Evolutionary conservation across 2,329 filamentous ascomycete genomes (phyloP), one percentile per base, ranked within the genome.

Genomic region (Talaromyces verruculosus): DNA sequence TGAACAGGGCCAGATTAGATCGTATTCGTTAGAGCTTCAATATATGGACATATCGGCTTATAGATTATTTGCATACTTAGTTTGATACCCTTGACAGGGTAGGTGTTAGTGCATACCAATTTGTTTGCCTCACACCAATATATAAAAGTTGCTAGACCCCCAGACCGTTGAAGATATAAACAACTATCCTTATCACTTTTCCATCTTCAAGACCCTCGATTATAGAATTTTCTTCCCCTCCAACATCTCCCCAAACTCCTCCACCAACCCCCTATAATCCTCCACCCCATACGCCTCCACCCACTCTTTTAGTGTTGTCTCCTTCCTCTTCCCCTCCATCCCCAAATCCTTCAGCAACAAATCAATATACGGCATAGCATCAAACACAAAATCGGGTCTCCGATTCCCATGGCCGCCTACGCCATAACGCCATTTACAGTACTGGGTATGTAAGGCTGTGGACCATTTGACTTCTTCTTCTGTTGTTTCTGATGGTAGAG

Each of bases 331-430:
- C 1, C 79, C 79, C 19, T 82, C 78, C 64, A 93, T 75, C 0
- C 86, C 89, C 65, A 93, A 71, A 74, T 94, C 91, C 4, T 79
- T 77, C 67, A 91, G 73, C 72, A 94, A 74, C 72, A 89, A 72
- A 75, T 93, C 91, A 19, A 92, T 74, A 72, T 92, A 95, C 3
- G 90, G 90, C 63, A 94, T 74, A 0, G 85, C 85, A 75, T 95
- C 91, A 72, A 94, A 93, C 19, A 91, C 88, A 69, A 93, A 88
- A 74, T 91, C 90, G 0, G 78, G 77, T 11, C 77, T 76, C 1
- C 73, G 71, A 11, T 80, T 81, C 0, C 89, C 89, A 43, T 63
- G 45, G 71, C 87, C 88, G 0, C 89, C 90, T 0, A 68, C 75
- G 0, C 75, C 77, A 71, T 90, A 91, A 30, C 91, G 83, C 84